A percentile compares a stretch with the other conserved stretches of the same genome.
phyloP scores from a whole-genome alignment of 1,139 yeast species.

The Hyphopichia wangnamkhiaoensis region DNA sequence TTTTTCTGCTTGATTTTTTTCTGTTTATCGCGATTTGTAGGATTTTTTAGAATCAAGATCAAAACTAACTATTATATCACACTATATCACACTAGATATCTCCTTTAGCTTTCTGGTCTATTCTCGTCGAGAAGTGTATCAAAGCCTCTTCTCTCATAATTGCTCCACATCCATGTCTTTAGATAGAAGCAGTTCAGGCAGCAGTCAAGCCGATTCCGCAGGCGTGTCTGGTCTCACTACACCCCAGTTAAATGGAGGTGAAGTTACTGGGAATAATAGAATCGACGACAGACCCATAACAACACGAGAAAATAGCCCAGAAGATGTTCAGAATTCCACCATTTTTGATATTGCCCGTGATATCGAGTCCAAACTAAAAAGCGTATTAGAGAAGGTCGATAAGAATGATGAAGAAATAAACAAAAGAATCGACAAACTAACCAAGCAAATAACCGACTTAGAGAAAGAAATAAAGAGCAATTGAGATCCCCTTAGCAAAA shows the following conservation, averaged over 20 bases:
- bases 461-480: slow-evolving; percentile 13
- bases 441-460: slow-evolving; percentile 20
- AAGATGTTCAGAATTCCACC: slow-evolving; percentile 23
- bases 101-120: too few relatives aligned
- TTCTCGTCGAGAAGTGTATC: too few relatives aligned
- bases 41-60: too few relatives aligned
- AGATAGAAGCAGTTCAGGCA: slow-evolving; percentile 1
- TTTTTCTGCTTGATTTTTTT: too few relatives aligned
- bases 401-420: slow-evolving; percentile 32
- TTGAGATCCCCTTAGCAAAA: not conserved
- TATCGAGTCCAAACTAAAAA: slow-evolving; percentile 43
- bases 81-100: too few relatives aligned
- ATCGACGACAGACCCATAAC: slow-evolving; percentile 5
- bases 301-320: slow-evolving; percentile 10
- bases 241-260: slow-evolving; percentile 17
- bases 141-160: too few relatives aligned
- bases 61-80: too few relatives aligned
- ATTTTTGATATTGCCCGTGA: slow-evolving; percentile 55
- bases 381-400: slow-evolving; percentile 28
- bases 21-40: too few relatives aligned
- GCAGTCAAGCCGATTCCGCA: slow-evolving; percentile 3
- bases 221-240: slow-evolving; percentile 16
- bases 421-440: slow-evolving; percentile 26
- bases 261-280: slow-evolving; percentile 7
- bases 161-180: not conserved